Percentiles rank a stretch among this genome's conserved stretches.
Evolutionary conservation across 768 basidiomycete genomes (phyloP).

Genomic region (Scleroderma citrinum): DNA sequence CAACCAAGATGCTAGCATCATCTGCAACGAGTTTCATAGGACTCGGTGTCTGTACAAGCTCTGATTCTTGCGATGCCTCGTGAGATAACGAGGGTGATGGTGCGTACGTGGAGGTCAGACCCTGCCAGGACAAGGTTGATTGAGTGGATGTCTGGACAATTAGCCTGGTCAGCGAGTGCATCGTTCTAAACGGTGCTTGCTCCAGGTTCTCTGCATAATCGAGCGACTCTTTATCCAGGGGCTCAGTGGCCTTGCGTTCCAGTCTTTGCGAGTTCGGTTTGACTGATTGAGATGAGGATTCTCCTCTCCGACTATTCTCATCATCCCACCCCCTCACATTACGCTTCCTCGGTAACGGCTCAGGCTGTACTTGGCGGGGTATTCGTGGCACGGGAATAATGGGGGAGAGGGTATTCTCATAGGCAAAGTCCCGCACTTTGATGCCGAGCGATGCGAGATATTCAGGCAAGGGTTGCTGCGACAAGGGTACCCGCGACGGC

Average conservation of each 20-base stretch:
- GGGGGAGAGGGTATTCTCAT: conserved; percentile 60
- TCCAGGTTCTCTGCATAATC: conserved; percentile 15
- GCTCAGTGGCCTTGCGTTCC: conserved; percentile 32
- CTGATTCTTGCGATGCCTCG: conserved; percentile 39
- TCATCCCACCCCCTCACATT: conserved; percentile 28
- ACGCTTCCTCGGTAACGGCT: conserved; percentile 34
- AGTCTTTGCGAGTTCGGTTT: conserved; percentile 19
- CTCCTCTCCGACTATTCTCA: conserved; percentile 10
- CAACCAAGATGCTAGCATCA: conserved; percentile 28
- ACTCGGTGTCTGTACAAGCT: conserved; percentile 43
- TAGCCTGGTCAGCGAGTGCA: conserved; percentile 10
- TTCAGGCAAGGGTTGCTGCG: conserved; percentile 33
- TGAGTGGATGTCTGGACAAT: conserved; percentile 3
- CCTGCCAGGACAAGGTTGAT: conserved; percentile 4
- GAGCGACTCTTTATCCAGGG: conserved; percentile 20
- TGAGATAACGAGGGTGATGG: conserved; percentile 22
- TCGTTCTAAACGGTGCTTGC: conserved; percentile 11
- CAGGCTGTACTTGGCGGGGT: conserved; percentile 45
- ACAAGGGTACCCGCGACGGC: conserved; percentile 2
- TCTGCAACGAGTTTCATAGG: conserved; percentile 25
- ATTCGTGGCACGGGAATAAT: conserved; percentile 45
- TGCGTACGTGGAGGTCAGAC: conserved; percentile 20
- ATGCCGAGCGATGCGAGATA: conserved; percentile 29
- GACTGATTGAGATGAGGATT: neutral
- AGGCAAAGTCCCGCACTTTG: conserved; percentile 57